phyloP scores from a whole-genome alignment of 2,329 filamentous ascomycete genomes.

The Colletotrichum tropicicola region DNA sequence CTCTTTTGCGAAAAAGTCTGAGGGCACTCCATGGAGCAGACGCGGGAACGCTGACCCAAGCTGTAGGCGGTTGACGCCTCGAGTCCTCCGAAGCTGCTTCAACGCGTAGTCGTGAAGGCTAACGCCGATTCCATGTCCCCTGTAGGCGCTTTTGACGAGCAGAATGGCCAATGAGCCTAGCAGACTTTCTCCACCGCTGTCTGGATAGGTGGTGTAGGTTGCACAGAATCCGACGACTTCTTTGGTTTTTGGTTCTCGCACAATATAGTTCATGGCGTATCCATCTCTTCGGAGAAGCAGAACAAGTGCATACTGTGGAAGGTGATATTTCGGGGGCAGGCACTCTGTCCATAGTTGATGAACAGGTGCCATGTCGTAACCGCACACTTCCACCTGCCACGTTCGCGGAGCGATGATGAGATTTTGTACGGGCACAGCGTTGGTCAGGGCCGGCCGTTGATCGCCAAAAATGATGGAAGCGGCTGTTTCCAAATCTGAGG shows the following conservation, averaged over 20 bases:
- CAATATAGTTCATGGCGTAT: conserved; percentile 65
- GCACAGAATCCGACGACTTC: conserved; percentile 66
- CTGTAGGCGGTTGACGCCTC: conserved; percentile 62
- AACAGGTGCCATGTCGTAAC: conserved; percentile 49
- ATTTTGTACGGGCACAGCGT: conserved; percentile 13
- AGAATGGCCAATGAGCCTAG: conserved; percentile 65
- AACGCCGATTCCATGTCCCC: conserved; percentile 59
- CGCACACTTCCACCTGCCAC: conserved; percentile 54
- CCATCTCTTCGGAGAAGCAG: conserved; percentile 61
- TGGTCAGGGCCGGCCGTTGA: neutral
- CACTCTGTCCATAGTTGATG: conserved; percentile 58
- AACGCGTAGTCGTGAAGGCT: conserved; percentile 62
- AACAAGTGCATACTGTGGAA: conserved; percentile 51
- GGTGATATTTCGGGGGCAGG: conserved; percentile 54
- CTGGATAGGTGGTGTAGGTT: conserved; percentile 66
- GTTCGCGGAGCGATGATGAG: conserved; percentile 26
- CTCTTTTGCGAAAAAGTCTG: conserved; percentile 49
- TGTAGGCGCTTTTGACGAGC: conserved; percentile 58
- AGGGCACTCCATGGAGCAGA: conserved; percentile 62
- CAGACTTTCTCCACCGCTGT: conserved; percentile 59
- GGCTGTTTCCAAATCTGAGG: conserved; percentile 56
- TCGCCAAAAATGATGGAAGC: conserved; percentile 62
- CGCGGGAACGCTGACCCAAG: conserved; percentile 68
- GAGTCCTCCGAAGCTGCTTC: conserved; percentile 56
- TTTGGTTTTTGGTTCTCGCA: conserved; percentile 54